phyloP scores from a whole-genome alignment of 2,329 filamentous ascomycete genomes.

The Alternaria sp. region DNA sequence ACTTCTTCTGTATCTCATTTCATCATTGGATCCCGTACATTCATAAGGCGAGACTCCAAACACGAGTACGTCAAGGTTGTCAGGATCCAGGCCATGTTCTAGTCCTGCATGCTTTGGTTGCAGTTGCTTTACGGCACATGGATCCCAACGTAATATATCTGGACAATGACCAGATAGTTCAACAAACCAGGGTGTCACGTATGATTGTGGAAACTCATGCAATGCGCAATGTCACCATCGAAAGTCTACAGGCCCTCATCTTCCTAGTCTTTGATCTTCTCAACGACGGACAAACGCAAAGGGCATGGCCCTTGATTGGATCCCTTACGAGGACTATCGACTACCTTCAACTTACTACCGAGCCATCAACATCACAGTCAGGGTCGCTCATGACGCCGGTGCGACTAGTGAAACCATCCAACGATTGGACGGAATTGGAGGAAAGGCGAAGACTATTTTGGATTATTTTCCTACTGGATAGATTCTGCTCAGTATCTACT shows the following conservation, averaged over 20 bases:
- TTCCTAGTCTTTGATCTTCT: slow-evolving; percentile 48
- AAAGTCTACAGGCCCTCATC: slow-evolving; percentile 42
- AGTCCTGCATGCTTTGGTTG: slow-evolving; percentile 42
- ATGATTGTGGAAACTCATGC: slow-evolving; percentile 44
- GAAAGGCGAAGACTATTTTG: slow-evolving; percentile 45
- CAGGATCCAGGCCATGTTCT: slow-evolving; percentile 30
- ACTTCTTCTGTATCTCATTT: slow-evolving; percentile 45
- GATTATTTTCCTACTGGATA: slow-evolving; percentile 47
- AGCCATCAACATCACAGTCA: slow-evolving; percentile 35
- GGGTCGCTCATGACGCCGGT: slow-evolving; percentile 44
- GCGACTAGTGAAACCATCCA: slow-evolving; percentile 33
- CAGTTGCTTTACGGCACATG: slow-evolving; percentile 42
- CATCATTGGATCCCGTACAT: slow-evolving; percentile 49
- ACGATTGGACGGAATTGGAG: slow-evolving; percentile 45
- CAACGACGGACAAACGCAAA: slow-evolving; percentile 40
- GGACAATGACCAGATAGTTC: slow-evolving; percentile 37
- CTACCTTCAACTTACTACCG: slow-evolving; percentile 44
- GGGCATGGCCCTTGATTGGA: slow-evolving; percentile 46
- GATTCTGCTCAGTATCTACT: slow-evolving; percentile 44
- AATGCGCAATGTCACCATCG: slow-evolving; percentile 36
- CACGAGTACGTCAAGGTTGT: slow-evolving; percentile 27
- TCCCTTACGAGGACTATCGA: slow-evolving; percentile 47
- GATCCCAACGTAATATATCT: slow-evolving; percentile 32
- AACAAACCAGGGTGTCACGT: slow-evolving; percentile 38
- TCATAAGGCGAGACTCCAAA: slow-evolving; percentile 43